These are phyloP conservation scores for Macadamia integrifolia DNA, from an alignment of 164 flowering plant genomes.

Conservation along the genomic window DNA sequence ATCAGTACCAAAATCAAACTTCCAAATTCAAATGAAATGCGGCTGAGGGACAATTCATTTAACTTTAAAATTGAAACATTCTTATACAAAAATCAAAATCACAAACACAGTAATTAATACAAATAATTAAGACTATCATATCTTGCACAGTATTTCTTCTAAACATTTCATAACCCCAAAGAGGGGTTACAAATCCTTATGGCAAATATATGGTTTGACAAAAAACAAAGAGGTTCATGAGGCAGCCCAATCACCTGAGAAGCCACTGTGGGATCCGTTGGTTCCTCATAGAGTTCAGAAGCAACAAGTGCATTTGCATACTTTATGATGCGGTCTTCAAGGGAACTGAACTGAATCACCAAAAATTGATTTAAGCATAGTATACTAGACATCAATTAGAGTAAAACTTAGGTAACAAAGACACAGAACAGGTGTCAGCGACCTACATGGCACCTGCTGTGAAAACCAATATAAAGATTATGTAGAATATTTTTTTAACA, in stretches of 20 bases:
- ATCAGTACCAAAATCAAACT: not conserved
- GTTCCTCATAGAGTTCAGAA: constrained; percentile 60
- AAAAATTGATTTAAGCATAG: constrained; percentile 4
- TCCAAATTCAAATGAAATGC: not conserved
- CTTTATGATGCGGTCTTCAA: not conserved
- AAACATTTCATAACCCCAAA: not conserved
- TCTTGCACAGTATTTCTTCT: not conserved
- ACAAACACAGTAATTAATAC: not conserved
- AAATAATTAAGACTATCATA: not conserved
- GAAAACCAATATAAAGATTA: too few relatives aligned
- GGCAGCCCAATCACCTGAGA: constrained; percentile 55
- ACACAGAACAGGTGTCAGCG: not conserved
- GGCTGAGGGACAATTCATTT: not conserved
- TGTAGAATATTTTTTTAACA: too few relatives aligned
- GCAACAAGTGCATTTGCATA: constrained; percentile 24
- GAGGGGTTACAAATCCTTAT: not conserved
- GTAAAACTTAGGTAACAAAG: too few relatives aligned
- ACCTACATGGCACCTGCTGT: too few relatives aligned
- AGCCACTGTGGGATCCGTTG: constrained; percentile 79
- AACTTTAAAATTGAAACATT: not conserved
- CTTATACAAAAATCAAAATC: not conserved
- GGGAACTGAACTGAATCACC: constrained; percentile 6
- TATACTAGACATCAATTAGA: too few relatives aligned
- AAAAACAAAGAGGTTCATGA: not conserved
- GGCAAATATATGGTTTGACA: not conserved